Evolutionary conservation across 352 stramenopile species (phyloP), one percentile per base, ranked within the genome.

Genomic region (Globisporangium acanthophoron): DNA sequence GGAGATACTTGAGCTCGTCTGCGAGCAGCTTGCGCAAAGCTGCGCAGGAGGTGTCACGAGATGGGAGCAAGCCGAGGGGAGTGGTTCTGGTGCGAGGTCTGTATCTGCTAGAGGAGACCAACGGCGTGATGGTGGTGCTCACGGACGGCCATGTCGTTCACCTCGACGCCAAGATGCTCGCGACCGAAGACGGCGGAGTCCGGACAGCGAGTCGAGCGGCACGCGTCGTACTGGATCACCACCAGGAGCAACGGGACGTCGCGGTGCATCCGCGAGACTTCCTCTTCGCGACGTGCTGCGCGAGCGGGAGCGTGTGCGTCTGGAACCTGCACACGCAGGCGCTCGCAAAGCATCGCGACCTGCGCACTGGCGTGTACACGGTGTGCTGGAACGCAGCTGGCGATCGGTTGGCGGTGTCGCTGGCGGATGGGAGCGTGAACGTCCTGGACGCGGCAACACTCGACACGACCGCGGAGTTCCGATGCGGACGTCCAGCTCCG

Each of bases 341-440:
- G 21, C 39, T 75, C 13, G 41, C 50, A 3, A 44, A 73, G 3
- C 58, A 73, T 39, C 61, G 67, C 18, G 21, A 55, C 43, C 53
- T 71, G 40, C 54, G 16, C 60, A 47, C 43, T 20, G 51, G 20
- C 18, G 13, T 37, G 15, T 52, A 63, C 12, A 61, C 73, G 0
- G n/a, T 89, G 16, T 64, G 67, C 12, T 90, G 78, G 74, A 81
- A 72, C 58, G 39, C 56, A 1, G 53, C 56, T 1, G 60, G 67
- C 0, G 70, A 72, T 16, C 66, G 67, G 29, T 48, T 89, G 3
- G 76, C 76, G 7, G 67, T 76, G 5, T 88, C 78, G 8, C 59
- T 85, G 7, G 52, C 52, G 0, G 62, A 73, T 35, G 78, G 80
- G 0, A 66, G 29, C 1, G 65, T 90, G 37, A 57, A 31, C 18